Evolutionary conservation across 805 yeast species (phyloP), one percentile per base, ranked within the genome.

Genomic region (Hagleromyces aurorensis): DNA sequence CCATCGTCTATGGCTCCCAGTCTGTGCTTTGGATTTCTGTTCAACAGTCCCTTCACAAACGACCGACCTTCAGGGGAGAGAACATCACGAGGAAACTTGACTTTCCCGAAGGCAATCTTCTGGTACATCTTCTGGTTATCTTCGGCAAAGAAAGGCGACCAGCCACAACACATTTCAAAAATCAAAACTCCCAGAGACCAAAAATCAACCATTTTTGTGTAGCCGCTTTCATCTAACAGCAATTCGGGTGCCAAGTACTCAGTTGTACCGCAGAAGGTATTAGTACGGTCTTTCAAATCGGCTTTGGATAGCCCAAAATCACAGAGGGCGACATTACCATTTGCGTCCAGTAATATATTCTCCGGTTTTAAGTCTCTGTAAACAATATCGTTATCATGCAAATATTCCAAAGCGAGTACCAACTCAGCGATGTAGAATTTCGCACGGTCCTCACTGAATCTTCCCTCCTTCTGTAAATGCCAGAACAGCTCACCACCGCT

Each of bases 111-210:
- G 4, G 97, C 98, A 64, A 91, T 91, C 61, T 91, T 91, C 64
- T 89, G 91, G 63, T 91, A 91, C 98, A 91, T 91, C 59, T 91
- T 96, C 64, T 91, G 97, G 29, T 94, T 86, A 57, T 85, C 89
- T 40, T 89, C 96, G 16, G 97, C 98, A 51, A 85, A 91, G 58
- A 91, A 91, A 32, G 98, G 98, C 4, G 95, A 82, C 98, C 97
- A 91, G 29, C 98, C 98, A 63, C 97, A 91, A 59, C 97, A 87
- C 98, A 91, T 91, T 63, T 91, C 98, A 59, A 91, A 91, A 25
- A 91, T 86, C 35, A 91, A 65, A 15, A 91, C 98, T 37, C 98
- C 98, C 35, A 91, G 64, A 3, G 97, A 87, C 98, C 98, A 91
- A 49, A 91, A 91, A 58, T 91, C 98, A 38, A 91, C 98, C 97